Evolutionary conservation across 176 grass and related monocot genomes (phyloP), one percentile per base, ranked within the genome.

Genomic region (Areca catechu): DNA sequence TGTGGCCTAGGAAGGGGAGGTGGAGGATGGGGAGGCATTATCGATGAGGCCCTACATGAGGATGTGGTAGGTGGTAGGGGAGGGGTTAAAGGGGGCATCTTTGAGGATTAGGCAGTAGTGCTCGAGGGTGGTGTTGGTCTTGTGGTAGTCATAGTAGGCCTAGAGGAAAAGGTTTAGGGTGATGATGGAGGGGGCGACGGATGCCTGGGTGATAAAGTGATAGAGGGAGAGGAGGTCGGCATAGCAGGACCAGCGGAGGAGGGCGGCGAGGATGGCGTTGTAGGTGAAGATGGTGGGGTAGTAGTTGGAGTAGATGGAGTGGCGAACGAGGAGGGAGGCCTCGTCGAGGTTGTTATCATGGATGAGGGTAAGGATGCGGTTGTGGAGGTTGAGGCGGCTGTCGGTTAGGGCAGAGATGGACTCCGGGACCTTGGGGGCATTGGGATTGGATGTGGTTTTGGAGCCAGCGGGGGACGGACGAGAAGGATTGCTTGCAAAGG

Each of bases 261-360:
- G 85, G 56, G 85, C 79, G 56, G 70, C 69, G 73, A 95, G 85
- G 64, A 89, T 76, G n/a, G 82, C 82, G 71, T 73, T 57, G 76
- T 70, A 78, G 72, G 90, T 95, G 69, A 72, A 89, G 63, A 87
- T 78, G 20, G 90, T 71, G 5, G 90, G 90, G 50, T 79, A 82
- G 79, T 62, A 95, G 75, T 95, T 95, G 72, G 90, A 95, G 82
- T 95, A 87, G 73, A 95, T 83, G 63, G 90, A 81, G 54, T 95
- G 90, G 81, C 90, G 85, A 47, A 80, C 79, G 72, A 95, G 70
- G 50, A 95, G 90, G 49, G 76, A 56, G 24, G 82, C 85, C 76
- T 89, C 85, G 29, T 74, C 50, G 50, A 95, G 90, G 70, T 95
- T 76, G 56, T 96, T 82, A 59, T 77, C 7, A 6, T 25, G 75